Percentiles rank a stretch among this genome's conserved stretches.
Conservation (phyloP, 148 eudicot species). For the Rhododendron kiyosumense region DNA sequence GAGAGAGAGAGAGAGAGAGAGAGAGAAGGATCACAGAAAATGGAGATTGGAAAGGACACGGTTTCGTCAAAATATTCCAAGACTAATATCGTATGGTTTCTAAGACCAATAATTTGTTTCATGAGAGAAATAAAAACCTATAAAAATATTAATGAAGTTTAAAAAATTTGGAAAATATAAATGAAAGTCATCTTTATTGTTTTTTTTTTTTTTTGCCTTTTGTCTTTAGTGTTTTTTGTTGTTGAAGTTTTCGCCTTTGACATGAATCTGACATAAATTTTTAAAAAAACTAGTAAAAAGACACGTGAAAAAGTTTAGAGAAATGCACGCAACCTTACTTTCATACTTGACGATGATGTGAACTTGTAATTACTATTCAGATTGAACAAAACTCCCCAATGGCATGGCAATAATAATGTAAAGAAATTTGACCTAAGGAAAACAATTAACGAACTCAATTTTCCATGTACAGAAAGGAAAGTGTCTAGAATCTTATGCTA, state of each 20-base stretch:
- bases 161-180: neutral
- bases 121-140: neutral
- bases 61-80: neutral
- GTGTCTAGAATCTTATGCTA: neutral
- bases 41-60: neutral
- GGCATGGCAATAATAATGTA: neutral
- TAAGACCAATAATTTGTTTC: neutral
- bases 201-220: neutral
- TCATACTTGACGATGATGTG: neutral
- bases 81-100: neutral
- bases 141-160: neutral
- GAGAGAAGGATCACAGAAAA: slow-evolving; percentile 31
- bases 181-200: neutral
- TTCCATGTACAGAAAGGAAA: neutral
- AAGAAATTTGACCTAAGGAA: neutral
- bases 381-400: neutral
- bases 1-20: neutral
- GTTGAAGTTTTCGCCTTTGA: neutral
- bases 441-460: neutral
- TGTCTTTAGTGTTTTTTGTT: neutral
- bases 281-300: neutral
- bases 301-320: neutral
- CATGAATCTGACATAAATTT: neutral
- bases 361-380: neutral
- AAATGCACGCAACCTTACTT: no score